Base-by-base conservation (phyloP, 148 eudicot species). In the Camellia japonica region DNA sequence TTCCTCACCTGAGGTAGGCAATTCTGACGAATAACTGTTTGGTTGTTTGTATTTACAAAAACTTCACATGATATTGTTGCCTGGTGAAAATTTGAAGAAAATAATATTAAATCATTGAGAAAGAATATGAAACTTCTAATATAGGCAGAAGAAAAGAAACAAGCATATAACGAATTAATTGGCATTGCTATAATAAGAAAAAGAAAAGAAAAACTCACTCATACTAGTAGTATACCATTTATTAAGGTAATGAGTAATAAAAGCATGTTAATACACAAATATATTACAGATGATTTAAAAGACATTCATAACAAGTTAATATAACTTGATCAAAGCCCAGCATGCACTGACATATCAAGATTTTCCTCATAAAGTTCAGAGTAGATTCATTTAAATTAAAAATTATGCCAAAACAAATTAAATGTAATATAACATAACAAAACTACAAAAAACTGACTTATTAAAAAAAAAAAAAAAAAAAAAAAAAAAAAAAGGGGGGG, bases 51-150 rank as follows among this genome's bases (percentile, higher is more conserved):
- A 85, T 85, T 88, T 75, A 85, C 87, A 58, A 79, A 70, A 9
- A 90, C 87, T 82, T 90, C 93, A 82, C 91, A 90, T 8, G 85
- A 85, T 66, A 90, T 76, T 80, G 71, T 90, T 74, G 82, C 84
- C 93, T 90, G 87, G 44, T 19, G 63, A 54, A 73, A 30, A 54
- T 73, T 73, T 56, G 63, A 56, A 73, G 63, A 56, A 55, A 30
- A 73, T 6, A 7, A n/a, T 15, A 56, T 56, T 14, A 73, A 8
- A 30, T 42, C 11, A 30, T 38, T 2, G 46, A 73, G 49, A 60
- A 16, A 15, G 19, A 56, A 73, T 4, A 42, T 38, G 5, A 5
- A 73, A 30, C 52, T 73, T 56, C 47, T 30, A 7, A 23, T 23
- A 14, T 23, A 10, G 7, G 30, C 5, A 38, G 75, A 23, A 73